Evolutionary conservation across 2,329 filamentous ascomycete species (phyloP), one percentile per base, ranked within the genome.

Genomic region (Aspergillus intermedius): DNA sequence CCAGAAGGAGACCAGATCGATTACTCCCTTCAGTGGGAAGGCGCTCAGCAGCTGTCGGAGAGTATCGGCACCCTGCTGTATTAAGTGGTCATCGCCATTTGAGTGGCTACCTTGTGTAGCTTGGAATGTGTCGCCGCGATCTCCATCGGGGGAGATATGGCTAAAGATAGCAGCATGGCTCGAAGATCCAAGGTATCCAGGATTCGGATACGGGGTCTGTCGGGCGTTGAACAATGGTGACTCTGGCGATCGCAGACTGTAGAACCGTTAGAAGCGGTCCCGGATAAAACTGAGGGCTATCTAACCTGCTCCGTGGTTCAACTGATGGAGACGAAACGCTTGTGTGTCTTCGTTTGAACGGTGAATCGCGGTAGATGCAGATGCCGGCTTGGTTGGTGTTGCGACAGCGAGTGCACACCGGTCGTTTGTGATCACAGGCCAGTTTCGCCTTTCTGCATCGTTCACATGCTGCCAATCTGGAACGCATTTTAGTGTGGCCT

Each of bases 141-240:
- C 56, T 28, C 49, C 56, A 10, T 58, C 51, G 1, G 53, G 45
- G n/a, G 57, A 54, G 45, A 63, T 62, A 23, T 63, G 60, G 21
- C 58, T 58, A 40, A 63, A 63, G 40, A 63, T 63, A 12, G 60
- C 57, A 3, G 55, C 57, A 57, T 63, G 60, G 41, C 60, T 63
- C 13, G 60, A 63, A 12, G 55, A 57, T 1, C 60, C 60, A 35
- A 62, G 42, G 46, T 59, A 63, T n/a, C 60, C 60, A 7, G 60
- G 60, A 42, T 63, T 63, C 3, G 60, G 60, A 40, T 63, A 63
- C 17, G 52, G 52, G 49, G 58, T 57, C 30, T 56, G 57, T 17
- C 57, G 52, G 30, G 58, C 52, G 28, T 50, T 54, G 19, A 56
- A 58, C 17, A 54, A 50, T 5, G 56, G 52, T 9, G 58, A 53